A percentile compares a stretch with the other conserved stretches of the same genome.
These are phyloP conservation scores for Boletus sensibilis DNA, from an alignment of 768 basidiomycete species.

Conservation along the genomic window DNA sequence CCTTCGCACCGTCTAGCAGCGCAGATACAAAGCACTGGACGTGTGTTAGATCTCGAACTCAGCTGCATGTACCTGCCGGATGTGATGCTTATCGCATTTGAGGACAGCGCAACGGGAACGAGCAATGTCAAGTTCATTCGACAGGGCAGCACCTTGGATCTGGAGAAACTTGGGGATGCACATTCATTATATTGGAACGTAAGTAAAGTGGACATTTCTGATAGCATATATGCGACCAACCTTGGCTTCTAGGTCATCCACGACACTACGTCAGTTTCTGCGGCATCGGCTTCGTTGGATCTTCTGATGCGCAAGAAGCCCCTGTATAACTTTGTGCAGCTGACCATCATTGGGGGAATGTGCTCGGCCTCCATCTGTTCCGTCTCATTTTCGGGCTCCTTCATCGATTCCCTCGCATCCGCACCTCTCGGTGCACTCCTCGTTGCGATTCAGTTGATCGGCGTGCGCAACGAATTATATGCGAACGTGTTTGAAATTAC, in stretches of 20 bases:
- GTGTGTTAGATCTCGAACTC: constrained; percentile 71
- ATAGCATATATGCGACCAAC: not conserved
- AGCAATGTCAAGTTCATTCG: constrained; percentile 78
- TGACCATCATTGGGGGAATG: constrained; percentile 71
- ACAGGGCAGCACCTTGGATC: constrained; percentile 67
- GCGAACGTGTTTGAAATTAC: constrained; percentile 83
- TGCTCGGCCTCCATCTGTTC: constrained; percentile 75
- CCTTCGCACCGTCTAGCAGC: constrained; percentile 81
- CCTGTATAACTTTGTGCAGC: constrained; percentile 58
- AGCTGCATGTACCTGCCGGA: constrained; percentile 75
- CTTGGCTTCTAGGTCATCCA: constrained; percentile 63
- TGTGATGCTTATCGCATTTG: constrained; percentile 78
- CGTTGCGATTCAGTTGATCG: constrained; percentile 68
- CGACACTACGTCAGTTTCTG: constrained; percentile 71
- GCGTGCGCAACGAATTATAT: constrained; percentile 74
- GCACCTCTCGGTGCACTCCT: constrained; percentile 78
- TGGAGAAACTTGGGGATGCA: constrained; percentile 72
- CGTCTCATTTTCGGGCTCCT: constrained; percentile 69
- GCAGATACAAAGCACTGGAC: constrained; percentile 76
- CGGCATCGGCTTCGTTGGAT: constrained; percentile 70
- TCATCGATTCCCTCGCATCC: constrained; percentile 70
- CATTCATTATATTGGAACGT: constrained; percentile 76
- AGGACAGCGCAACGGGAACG: constrained; percentile 76
- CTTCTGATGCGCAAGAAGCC: constrained; percentile 66
- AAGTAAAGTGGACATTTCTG: constrained; percentile 10